Percentiles rank a stretch among this genome's conserved stretches.
Evolutionary conservation across 2,329 filamentous ascomycete genomes (phyloP).

Genomic region (Allantophomopsis lycopodina): DNA sequence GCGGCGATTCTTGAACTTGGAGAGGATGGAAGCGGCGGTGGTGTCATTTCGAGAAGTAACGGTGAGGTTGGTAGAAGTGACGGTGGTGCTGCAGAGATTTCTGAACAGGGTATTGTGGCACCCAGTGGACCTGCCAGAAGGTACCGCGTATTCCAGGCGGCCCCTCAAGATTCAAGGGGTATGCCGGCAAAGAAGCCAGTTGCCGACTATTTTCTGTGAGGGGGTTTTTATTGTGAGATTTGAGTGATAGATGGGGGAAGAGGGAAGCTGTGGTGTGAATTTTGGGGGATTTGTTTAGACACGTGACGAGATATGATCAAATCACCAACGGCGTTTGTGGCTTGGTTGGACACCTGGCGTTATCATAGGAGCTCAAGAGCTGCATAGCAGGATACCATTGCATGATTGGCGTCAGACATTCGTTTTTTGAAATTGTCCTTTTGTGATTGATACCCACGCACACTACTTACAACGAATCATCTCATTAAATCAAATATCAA

Average conservation of each 20-base stretch:
- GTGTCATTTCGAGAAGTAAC: conserved; percentile 17
- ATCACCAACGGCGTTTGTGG: too few relatives aligned
- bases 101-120: conserved; percentile 35
- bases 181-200: conserved; percentile 99
- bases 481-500: too few relatives aligned
- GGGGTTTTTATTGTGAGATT: neutral
- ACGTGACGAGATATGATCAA: too few relatives aligned
- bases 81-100: conserved; percentile 28
- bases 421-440: too few relatives aligned
- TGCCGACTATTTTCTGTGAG: conserved; percentile 81
- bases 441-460: too few relatives aligned
- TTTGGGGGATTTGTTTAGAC: too few relatives aligned
- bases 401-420: too few relatives aligned
- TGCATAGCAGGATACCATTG: too few relatives aligned
- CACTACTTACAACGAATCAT: too few relatives aligned
- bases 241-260: neutral
- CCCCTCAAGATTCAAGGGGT: conserved; percentile 85
- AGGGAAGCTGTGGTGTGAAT: too few relatives aligned
- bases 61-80: conserved; percentile 38
- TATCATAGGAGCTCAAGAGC: too few relatives aligned
- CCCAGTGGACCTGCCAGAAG: conserved; percentile 67
- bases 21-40: conserved; percentile 71
- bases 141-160: conserved; percentile 92
- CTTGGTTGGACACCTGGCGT: too few relatives aligned
- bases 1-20: conserved; percentile 87